Evolutionary conservation across 176 grass and related monocot species (phyloP), one percentile per base, ranked within the genome.

Genomic region (Coix lacrymajobi): DNA sequence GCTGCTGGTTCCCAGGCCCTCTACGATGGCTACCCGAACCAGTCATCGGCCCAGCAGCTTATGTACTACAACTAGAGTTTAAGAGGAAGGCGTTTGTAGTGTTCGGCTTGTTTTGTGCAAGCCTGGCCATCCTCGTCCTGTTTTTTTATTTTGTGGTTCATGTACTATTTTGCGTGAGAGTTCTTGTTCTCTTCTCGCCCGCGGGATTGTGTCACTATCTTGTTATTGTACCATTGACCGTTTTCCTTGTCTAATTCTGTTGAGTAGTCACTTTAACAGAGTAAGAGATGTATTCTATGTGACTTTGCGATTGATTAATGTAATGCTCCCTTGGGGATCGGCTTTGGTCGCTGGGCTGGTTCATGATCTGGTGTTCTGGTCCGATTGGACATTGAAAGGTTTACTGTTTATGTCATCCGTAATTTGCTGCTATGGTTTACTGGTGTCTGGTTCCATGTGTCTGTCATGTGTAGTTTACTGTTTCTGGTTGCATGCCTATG

Each of bases 31-130:
- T 95, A 92, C 73, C 85, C 90, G 4, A 90, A 79, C 33, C 87
- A 88, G 71, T 92, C 93, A 37, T 92, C 93, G 29, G 76, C 93
- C 15, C 93, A 92, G 64, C 93, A 95, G 85, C 85, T 92, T 20
- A 88, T 92, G 85, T 95, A 92, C 87, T 95, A 92, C 93, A 92
- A 95, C 79, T 95, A 90, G 86, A 69, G 62, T 75, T 87, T 13
- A 51, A 61, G 84, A 83, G 84, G 69, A 87, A 83, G 84, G 75
- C 84, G 68, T 87, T 83, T 82, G 91, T 87, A 78, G 72, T 73
- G 62, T 76, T 84, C 56, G 80, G 86, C 90, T 90, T 90, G 88
- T 76, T 75, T 43, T 39, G 37, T 13, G 84, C 89, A 90, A 84
- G 84, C 75, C 49, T 69, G 51, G 71, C 80, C 75, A 41, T 75